phyloP scores from a whole-genome alignment of 2,329 filamentous ascomycete genomes.

The Alternaria viburni region DNA sequence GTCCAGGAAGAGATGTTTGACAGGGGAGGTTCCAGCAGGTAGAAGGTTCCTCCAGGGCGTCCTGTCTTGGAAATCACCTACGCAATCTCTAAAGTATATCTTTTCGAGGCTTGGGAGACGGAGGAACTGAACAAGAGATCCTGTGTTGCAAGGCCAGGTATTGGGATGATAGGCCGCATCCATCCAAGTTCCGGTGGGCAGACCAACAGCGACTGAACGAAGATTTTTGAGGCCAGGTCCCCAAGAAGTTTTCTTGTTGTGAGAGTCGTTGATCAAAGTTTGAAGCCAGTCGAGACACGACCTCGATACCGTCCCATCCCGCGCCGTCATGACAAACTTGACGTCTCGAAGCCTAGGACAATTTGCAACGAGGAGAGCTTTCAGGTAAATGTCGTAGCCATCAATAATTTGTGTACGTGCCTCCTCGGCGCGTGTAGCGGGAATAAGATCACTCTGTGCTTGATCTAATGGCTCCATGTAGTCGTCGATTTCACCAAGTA shows the following conservation, averaged over 20 bases:
- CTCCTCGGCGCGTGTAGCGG: not conserved
- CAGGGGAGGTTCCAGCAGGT: not conserved
- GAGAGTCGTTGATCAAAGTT: not conserved
- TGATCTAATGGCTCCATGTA: slow-evolving; percentile 7
- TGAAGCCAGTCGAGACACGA: slow-evolving; percentile 15
- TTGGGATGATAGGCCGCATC: not conserved
- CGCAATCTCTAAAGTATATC: slow-evolving; percentile 13
- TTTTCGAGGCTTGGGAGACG: slow-evolving; percentile 10
- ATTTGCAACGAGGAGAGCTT: slow-evolving; percentile 10
- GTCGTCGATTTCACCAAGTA: slow-evolving; percentile 5
- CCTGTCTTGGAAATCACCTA: not conserved
- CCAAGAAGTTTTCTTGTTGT: slow-evolving; percentile 2
- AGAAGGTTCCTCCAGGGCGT: not conserved
- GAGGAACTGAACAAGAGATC: not conserved
- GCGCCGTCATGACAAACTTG: slow-evolving; percentile 9
- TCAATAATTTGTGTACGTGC: slow-evolving; percentile 10
- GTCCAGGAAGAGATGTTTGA: slow-evolving; percentile 20
- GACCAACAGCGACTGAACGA: slow-evolving; percentile 5
- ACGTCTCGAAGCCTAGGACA: slow-evolving; percentile 12
- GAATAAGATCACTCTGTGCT: not conserved
- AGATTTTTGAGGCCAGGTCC: slow-evolving; percentile 4
- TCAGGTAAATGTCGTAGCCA: slow-evolving; percentile 15
- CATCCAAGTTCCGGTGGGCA: slow-evolving; percentile 15
- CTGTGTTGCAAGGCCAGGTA: not conserved
- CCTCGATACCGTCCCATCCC: not conserved